Percentiles rank a stretch among this genome's conserved stretches.
Evolutionary conservation across 352 stramenopile species (phyloP).

Genomic region (Phytophthora pluvialis): DNA sequence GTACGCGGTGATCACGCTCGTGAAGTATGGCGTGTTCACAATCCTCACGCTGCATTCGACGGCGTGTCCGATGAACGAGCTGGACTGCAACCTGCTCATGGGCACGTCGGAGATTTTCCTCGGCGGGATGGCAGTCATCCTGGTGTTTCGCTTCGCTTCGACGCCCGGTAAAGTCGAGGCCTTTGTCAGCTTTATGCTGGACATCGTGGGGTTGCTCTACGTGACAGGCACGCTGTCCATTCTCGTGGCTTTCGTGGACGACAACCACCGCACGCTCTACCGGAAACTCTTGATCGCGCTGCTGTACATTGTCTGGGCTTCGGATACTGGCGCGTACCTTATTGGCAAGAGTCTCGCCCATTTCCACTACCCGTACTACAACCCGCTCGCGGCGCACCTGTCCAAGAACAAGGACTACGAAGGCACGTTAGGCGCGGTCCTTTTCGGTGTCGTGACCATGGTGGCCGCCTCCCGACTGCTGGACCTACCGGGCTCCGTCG

Average conservation of each 20-base stretch:
- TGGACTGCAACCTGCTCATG: conserved; percentile 43
- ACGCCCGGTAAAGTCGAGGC: conserved; percentile 25
- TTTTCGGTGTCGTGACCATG: conserved; percentile 86
- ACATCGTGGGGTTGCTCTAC: conserved; percentile 60
- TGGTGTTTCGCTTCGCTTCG: conserved; percentile 52
- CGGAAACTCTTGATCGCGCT: conserved; percentile 64
- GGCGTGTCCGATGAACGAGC: conserved; percentile 58
- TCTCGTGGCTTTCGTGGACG: conserved; percentile 61
- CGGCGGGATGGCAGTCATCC: conserved; percentile 39
- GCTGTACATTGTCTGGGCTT: conserved; percentile 72
- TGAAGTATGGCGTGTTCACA: conserved; percentile 52
- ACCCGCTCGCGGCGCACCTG: conserved; percentile 82
- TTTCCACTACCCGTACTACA: conserved; percentile 84
- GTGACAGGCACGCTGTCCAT: conserved; percentile 55
- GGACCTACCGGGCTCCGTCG: conserved; percentile 69
- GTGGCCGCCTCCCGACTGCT: conserved; percentile 68
- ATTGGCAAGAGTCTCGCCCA: conserved; percentile 87
- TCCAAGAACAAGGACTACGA: conserved; percentile 97
- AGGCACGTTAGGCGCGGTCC: conserved; percentile 86
- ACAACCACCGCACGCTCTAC: conserved; percentile 53
- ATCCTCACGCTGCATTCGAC: conserved; percentile 58
- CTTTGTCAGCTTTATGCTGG: conserved; percentile 58
- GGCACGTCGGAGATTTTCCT: conserved; percentile 46
- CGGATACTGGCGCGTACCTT: conserved; percentile 94
- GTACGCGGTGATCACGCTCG: conserved; percentile 48